Conservation (phyloP, 2,329 filamentous ascomycete genomes). For the Colletotrichum tropicicola region DNA sequence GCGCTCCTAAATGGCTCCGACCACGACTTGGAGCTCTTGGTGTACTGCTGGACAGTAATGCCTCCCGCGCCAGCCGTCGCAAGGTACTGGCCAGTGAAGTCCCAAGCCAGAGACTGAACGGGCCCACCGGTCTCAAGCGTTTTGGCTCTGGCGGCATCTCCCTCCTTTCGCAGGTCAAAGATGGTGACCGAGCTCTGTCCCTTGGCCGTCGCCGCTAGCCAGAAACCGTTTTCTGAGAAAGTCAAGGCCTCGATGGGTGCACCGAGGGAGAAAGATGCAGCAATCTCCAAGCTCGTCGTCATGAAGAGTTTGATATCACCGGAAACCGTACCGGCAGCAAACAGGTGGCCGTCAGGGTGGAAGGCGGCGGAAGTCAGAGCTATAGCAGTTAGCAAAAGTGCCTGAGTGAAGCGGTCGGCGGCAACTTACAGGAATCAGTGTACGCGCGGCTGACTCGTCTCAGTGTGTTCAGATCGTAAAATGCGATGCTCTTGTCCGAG, state of each 20-base stretch:
- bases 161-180: slow-evolving; percentile 92
- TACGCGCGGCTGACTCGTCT: slow-evolving; percentile 81
- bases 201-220: slow-evolving; percentile 86
- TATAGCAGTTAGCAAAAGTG: slow-evolving; percentile 46
- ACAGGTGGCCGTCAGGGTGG: slow-evolving; percentile 95
- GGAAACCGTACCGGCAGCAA: slow-evolving; percentile 82
- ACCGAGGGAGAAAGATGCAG: slow-evolving; percentile 76
- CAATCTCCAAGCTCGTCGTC: slow-evolving; percentile 79
- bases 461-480: slow-evolving; percentile 80
- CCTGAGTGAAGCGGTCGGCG: background rate
- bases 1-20: slow-evolving; percentile 83
- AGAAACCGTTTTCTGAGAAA: slow-evolving; percentile 97
- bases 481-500: slow-evolving; percentile 88
- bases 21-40: slow-evolving; percentile 89
- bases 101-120: slow-evolving; percentile 84
- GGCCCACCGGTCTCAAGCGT: slow-evolving; percentile 84
- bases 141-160: slow-evolving; percentile 82
- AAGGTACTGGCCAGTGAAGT: slow-evolving; percentile 94
- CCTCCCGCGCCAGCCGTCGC: slow-evolving; percentile 83
- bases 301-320: slow-evolving; percentile 91
- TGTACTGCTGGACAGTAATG: slow-evolving; percentile 88
- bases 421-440: slow-evolving; percentile 64
- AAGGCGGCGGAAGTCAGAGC: slow-evolving; percentile 83
- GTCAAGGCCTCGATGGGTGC: slow-evolving; percentile 78
- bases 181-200: slow-evolving; percentile 82